Base-by-base conservation (phyloP, 805 yeast genomes). In the Hanseniaspora lindneri region DNA sequence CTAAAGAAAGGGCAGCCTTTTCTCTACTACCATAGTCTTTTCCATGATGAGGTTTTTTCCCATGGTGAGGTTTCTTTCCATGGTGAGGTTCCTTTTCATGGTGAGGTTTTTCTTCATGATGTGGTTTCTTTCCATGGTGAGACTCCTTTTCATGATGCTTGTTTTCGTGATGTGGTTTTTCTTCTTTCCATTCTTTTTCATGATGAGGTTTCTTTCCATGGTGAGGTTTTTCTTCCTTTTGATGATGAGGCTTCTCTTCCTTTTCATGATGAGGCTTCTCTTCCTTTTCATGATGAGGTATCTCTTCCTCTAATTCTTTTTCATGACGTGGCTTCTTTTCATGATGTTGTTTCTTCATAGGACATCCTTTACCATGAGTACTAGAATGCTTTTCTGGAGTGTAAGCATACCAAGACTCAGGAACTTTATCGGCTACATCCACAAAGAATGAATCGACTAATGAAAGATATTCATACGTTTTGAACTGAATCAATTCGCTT, bases 371-470 rank as follows among this genome's bases (percentile, higher is more conserved):
- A n/a, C n/a, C n/a, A n/a, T n/a, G n/a, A n/a, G n/a, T n/a, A 27
- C 30, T 13, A 27, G 30, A 27, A 13, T 9, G 13, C 9, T 13
- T 27, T 13, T 27, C 17, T 19, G 56, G 52, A 10, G 55, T 52
- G 41, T 49, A 41, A n/a, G 54, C 27, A n/a, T 60, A 51, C 74
- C 74, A 72, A 3, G 56, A 52, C 14, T 58, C 52, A 41, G 77
- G 75, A 37, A 71, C 61, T 41, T 58, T 54, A 0, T 55, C 58
- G 19, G 59, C 56, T 37, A 73, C 58, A 13, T 64, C 65, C 4
- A 62, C 55, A 39, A 72, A 67, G 54, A 72, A 72, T 2, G 54
- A 53, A 25, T 58, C 51, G 36, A 77, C 52, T 3, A 66, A 62
- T 17, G 35, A 27, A 1, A 75, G 69, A 52, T 76, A 76, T 28